These are phyloP conservation scores for Cercospora sp. DNA, from an alignment of 2,329 filamentous ascomycete species.

Conservation along the genomic window DNA sequence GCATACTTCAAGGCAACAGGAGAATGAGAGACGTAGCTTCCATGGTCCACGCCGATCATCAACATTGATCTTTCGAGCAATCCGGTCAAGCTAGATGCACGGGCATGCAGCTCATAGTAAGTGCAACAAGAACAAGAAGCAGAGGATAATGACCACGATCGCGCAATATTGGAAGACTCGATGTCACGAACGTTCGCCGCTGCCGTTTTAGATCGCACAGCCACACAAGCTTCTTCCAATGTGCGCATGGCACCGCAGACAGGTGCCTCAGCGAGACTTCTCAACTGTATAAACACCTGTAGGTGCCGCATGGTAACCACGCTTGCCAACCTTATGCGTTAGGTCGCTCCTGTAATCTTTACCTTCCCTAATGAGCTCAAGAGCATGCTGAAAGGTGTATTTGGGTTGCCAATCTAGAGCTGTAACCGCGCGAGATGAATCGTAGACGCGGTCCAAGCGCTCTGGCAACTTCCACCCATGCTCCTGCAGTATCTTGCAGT, in stretches of 20 bases:
- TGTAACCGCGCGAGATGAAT: conserved; percentile 19
- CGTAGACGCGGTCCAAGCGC: conserved; percentile 24
- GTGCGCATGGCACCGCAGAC: background rate
- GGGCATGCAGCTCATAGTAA: background rate
- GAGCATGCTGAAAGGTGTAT: conserved; percentile 23
- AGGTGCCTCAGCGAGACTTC: background rate
- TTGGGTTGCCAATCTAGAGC: conserved; percentile 21
- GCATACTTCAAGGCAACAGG: background rate
- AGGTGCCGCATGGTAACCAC: conserved; percentile 24
- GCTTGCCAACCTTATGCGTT: conserved; percentile 18
- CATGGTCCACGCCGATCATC: background rate
- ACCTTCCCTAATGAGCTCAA: conserved; percentile 15
- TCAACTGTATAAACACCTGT: conserved; percentile 23
- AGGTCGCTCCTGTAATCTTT: conserved; percentile 24
- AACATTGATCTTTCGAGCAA: background rate
- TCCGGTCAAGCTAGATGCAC: background rate
- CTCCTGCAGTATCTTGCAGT: conserved; percentile 17
- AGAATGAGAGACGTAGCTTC: too few relatives aligned
- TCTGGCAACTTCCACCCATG: conserved; percentile 23
- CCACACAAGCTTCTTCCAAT: background rate
- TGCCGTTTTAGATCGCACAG: background rate
- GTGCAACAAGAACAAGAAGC: background rate
- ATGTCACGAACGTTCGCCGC: background rate
- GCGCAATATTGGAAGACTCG: background rate
- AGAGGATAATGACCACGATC: background rate